Conservation (phyloP, 805 yeast genomes). For the Saccharomycopsis sp. region DNA sequence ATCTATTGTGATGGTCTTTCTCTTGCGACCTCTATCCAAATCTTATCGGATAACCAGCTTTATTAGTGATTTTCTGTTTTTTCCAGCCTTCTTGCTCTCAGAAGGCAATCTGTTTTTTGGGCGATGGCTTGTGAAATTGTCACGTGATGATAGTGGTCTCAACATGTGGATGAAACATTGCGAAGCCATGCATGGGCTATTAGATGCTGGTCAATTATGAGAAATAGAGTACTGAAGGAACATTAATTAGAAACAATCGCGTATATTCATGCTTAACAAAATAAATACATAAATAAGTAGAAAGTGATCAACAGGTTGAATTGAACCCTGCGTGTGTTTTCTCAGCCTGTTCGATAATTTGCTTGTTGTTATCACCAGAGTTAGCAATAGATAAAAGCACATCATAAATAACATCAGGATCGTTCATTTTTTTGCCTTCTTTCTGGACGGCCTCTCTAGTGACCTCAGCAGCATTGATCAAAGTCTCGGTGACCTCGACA, state of each 20-base stretch:
- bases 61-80: neutral
- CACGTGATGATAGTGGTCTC: neutral
- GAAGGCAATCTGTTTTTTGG: neutral
- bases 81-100: neutral
- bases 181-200: too few relatives aligned
- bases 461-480: conserved; percentile 41
- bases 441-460: conserved; percentile 18
- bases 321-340: neutral
- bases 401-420: conserved; percentile 32
- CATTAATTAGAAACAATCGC: too few relatives aligned
- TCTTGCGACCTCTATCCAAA: neutral
- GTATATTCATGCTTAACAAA: too few relatives aligned
- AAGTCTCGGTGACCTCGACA: conserved; percentile 44
- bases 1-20: neutral
- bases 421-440: conserved; percentile 26
- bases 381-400: conserved; percentile 50
- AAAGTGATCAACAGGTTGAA: neutral
- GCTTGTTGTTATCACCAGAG: conserved; percentile 41
- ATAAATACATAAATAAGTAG: too few relatives aligned
- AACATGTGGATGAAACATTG: too few relatives aligned
- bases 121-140: neutral
- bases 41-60: neutral
- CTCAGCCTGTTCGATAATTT: conserved; percentile 2
- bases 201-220: too few relatives aligned
- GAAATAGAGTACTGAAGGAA: too few relatives aligned